Conservation (phyloP, 768 basidiomycete species). For the Pleurotus platypus region DNA sequence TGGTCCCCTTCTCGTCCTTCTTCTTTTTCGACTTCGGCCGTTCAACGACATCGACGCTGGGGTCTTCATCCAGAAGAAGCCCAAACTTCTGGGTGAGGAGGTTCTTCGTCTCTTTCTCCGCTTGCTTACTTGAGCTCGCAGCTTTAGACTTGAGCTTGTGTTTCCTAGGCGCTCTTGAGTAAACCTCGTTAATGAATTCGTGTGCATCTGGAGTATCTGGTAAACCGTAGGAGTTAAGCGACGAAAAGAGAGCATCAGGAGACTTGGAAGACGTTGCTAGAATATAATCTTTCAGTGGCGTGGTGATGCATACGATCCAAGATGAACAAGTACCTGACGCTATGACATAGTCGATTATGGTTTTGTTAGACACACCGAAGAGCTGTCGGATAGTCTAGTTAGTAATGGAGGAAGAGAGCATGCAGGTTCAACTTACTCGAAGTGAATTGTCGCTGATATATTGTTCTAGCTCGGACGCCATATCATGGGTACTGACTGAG, state of each 20-base stretch:
- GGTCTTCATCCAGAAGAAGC: conserved; percentile 81
- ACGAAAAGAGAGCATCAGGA: conserved; percentile 71
- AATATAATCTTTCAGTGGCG: not conserved
- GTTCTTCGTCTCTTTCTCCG: conserved; percentile 72
- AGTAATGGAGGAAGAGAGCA: not conserved
- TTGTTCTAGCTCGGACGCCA: conserved; percentile 63
- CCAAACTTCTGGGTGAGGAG: conserved; percentile 72
- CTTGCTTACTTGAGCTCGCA: conserved; percentile 53
- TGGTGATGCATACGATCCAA: conserved; percentile 8
- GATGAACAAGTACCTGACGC: conserved; percentile 60
- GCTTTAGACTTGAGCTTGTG: conserved; percentile 60
- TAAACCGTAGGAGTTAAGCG: conserved; percentile 74
- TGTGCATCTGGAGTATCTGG: conserved; percentile 80
- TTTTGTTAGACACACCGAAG: conserved; percentile 80
- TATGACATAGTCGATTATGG: conserved; percentile 82
- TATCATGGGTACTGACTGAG: conserved; percentile 17
- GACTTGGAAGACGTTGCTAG: conserved; percentile 82
- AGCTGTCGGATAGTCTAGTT: conserved; percentile 41
- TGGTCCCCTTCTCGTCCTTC: conserved; percentile 41
- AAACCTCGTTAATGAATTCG: conserved; percentile 76
- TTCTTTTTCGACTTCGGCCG: conserved; percentile 20
- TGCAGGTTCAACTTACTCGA: conserved; percentile 39
- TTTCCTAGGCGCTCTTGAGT: conserved; percentile 73
- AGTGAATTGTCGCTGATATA: conserved; percentile 81
- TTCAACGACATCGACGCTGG: conserved; percentile 33